These are phyloP conservation scores for Rubia tinctorum DNA, from an alignment of 305 asterid species.

Conservation along the genomic window DNA sequence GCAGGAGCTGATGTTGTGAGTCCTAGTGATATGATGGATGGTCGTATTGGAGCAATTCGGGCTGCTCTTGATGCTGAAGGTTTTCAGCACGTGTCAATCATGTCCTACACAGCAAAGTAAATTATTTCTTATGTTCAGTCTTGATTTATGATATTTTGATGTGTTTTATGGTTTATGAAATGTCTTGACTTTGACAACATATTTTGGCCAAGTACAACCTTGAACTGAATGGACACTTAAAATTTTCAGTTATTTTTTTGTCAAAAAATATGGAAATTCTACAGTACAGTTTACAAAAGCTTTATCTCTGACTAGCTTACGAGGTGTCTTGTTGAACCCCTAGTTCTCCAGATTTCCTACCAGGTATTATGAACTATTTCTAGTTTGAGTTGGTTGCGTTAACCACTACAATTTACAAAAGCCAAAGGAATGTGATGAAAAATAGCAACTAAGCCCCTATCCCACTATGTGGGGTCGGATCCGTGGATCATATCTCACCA, in stretches of 20 bases:
- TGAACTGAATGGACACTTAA: background rate
- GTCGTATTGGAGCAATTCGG: constrained; percentile 95
- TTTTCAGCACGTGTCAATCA: constrained; percentile 82
- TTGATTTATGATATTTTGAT: background rate
- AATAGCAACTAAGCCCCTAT: background rate
- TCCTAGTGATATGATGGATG: constrained; percentile 99
- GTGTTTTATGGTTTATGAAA: constrained; percentile 5
- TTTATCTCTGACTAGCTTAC: background rate
- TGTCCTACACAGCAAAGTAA: constrained; percentile 99
- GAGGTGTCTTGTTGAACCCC: background rate
- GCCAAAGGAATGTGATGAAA: background rate
- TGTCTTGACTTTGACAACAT: background rate
- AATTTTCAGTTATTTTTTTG: background rate
- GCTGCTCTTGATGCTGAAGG: constrained; percentile 92
- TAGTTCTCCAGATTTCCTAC: background rate
- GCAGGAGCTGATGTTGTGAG: constrained; percentile 99
- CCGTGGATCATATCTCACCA: background rate
- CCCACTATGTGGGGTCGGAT: background rate
- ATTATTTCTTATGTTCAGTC: constrained; percentile 1
- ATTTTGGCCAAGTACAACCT: background rate
- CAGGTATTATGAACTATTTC: background rate
- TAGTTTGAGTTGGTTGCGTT: background rate
- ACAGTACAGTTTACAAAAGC: background rate
- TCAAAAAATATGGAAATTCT: background rate
- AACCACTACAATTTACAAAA: background rate